These are phyloP conservation scores for Mycena sp. DNA, from an alignment of 1,284 basidiomycete species.

Conservation along the genomic window DNA sequence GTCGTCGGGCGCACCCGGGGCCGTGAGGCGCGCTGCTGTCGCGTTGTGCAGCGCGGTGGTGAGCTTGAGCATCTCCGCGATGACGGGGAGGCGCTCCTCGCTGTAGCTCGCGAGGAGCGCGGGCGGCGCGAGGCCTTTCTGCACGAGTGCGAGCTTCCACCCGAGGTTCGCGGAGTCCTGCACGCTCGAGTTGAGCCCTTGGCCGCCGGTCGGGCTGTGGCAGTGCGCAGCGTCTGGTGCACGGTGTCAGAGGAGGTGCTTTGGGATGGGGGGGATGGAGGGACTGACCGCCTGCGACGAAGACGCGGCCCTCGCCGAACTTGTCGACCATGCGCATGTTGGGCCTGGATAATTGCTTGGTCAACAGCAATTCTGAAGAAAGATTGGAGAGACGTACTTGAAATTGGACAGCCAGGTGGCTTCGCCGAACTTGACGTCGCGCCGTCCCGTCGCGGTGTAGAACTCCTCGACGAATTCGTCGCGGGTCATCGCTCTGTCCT, in stretches of 20 bases:
- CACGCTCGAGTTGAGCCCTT: conserved; percentile 19
- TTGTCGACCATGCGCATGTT: conserved; percentile 18
- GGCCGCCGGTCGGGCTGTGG: conserved; percentile 38
- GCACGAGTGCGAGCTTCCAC: conserved; percentile 41
- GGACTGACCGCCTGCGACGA: conserved; percentile 10
- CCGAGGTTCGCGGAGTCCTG: conserved; percentile 38
- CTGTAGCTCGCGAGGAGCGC: conserved; percentile 38
- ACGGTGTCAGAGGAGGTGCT: background rate
- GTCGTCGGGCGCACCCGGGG: background rate
- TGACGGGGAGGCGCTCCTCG: conserved; percentile 40
- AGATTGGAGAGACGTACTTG: conserved; percentile 10
- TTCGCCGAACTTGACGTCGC: conserved; percentile 17
- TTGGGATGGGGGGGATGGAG: background rate
- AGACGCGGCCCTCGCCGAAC: conserved; percentile 3
- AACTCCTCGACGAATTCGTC: conserved; percentile 22
- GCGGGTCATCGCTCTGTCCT: background rate
- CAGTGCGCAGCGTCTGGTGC: conserved; percentile 38
- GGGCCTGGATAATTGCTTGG: background rate
- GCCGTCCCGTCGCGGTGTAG: conserved; percentile 1
- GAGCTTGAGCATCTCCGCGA: conserved; percentile 39
- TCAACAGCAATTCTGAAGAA: too few relatives aligned
- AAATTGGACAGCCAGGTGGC: conserved; percentile 13
- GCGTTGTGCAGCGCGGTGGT: conserved; percentile 25
- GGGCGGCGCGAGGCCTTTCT: conserved; percentile 27
- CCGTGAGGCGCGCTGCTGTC: background rate